phyloP scores from a whole-genome alignment of 2,329 filamentous ascomycete species.

The Fusarium decemcellulare region DNA sequence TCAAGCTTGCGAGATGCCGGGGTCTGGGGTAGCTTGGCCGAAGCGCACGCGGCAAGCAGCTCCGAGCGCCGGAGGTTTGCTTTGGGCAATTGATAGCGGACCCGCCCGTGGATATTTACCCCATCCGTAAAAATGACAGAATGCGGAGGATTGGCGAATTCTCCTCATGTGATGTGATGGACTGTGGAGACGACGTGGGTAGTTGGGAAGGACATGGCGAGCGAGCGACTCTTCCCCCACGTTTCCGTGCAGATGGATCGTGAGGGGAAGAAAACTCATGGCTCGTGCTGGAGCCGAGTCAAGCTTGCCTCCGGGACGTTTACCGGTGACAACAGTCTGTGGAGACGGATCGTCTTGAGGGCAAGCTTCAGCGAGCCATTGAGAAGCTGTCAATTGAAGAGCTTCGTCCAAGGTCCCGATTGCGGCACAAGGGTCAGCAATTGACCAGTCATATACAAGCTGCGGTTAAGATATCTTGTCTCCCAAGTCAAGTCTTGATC shows the following conservation, averaged over 20 bases:
- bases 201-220: not conserved
- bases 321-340: not conserved
- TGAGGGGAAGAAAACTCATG: conserved; percentile 1
- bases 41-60: not conserved
- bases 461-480: not conserved
- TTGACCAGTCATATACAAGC: not conserved
- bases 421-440: not conserved
- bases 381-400: not conserved
- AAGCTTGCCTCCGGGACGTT: not conserved
- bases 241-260: not conserved
- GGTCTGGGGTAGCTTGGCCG: no score
- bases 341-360: not conserved
- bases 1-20: not conserved
- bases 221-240: not conserved
- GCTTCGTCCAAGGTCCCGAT: not conserved
- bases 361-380: conserved; percentile 4
- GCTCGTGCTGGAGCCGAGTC: not conserved
- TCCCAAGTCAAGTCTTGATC: not conserved
- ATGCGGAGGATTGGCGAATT: not conserved
- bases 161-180: not conserved
- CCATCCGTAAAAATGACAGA: not conserved
- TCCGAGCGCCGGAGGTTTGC: conserved; percentile 15
- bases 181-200: not conserved
- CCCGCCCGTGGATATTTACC: no score
- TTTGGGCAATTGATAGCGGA: conserved; percentile 22